phyloP scores from a whole-genome alignment of 768 basidiomycete species.

The Cystofilobasidium capitatum region DNA sequence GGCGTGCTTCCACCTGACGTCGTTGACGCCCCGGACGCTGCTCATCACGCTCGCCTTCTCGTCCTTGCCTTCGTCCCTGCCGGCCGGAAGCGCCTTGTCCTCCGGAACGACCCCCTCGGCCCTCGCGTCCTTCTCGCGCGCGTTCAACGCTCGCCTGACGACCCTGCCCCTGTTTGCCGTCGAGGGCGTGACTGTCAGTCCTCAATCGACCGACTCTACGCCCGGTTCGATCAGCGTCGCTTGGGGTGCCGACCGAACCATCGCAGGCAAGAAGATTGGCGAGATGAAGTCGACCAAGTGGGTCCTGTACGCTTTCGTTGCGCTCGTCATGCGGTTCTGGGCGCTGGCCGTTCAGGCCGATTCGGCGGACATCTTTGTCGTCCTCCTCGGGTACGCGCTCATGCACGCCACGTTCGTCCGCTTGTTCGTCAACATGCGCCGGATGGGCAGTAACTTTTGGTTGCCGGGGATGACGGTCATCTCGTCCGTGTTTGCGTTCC shows the following conservation, averaged over 20 bases:
- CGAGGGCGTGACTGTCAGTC: conserved; percentile 18
- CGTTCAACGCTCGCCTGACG: conserved; percentile 26
- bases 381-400: conserved; percentile 81
- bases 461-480: conserved; percentile 59
- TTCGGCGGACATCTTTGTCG: conserved; percentile 87
- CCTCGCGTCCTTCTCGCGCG: conserved; percentile 50
- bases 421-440: conserved; percentile 75
- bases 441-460: conserved; percentile 69
- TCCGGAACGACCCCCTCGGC: conserved; percentile 39
- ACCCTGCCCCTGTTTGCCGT: conserved; percentile 21
- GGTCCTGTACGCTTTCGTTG: conserved; percentile 75
- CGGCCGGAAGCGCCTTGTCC: conserved; percentile 29
- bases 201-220: conserved; percentile 10
- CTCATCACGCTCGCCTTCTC: conserved; percentile 37
- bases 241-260: conserved; percentile 44
- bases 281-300: conserved; percentile 75
- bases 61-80: conserved; percentile 49
- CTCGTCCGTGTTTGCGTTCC: conserved; percentile 69
- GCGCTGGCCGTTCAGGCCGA: conserved; percentile 85
- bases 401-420: conserved; percentile 95
- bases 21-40: conserved; percentile 39
- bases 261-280: conserved; percentile 41
- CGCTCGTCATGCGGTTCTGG: conserved; percentile 72
- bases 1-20: conserved; percentile 36
- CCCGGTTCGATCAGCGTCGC: conserved; percentile 4